Percentiles rank a stretch among this genome's conserved stretches.
Evolutionary conservation across 1,284 basidiomycete genomes (phyloP).

Genomic region (Leccinum pallidistipes): DNA sequence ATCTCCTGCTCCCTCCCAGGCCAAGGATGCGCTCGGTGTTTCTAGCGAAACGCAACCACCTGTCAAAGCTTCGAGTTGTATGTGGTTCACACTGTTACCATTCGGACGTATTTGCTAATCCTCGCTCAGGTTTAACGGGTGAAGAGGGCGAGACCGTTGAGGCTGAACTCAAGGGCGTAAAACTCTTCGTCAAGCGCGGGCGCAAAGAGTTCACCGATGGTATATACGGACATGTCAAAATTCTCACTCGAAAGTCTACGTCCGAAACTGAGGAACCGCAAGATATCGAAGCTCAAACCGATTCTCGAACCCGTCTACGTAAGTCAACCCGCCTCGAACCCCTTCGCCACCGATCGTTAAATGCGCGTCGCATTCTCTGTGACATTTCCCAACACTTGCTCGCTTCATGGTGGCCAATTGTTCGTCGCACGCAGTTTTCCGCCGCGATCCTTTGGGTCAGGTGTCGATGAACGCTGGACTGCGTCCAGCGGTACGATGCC

Average conservation of each 20-base stretch:
- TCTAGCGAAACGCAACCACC: neutral
- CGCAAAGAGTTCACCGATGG: conserved; percentile 56
- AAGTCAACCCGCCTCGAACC: conserved; percentile 28
- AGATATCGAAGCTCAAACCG: conserved; percentile 5
- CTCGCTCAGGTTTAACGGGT: conserved; percentile 44
- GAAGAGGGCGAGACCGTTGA: conserved; percentile 60
- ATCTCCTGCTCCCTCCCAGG: neutral
- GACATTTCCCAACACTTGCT: neutral
- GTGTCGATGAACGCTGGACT: conserved; percentile 65
- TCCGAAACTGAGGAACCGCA: neutral
- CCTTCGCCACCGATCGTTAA: conserved; percentile 25
- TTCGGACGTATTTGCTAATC: conserved; percentile 3
- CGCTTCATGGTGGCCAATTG: neutral
- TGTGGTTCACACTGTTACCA: neutral
- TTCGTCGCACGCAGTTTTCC: conserved; percentile 48
- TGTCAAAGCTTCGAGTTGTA: conserved; percentile 8
- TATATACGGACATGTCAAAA: conserved; percentile 59
- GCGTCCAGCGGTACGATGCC: conserved; percentile 51
- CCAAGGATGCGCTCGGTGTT: neutral
- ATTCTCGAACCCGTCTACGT: conserved; percentile 33
- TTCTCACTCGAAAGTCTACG: conserved; percentile 43
- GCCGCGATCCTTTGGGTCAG: conserved; percentile 65
- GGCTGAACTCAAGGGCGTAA: conserved; percentile 57
- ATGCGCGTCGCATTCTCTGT: conserved; percentile 10
- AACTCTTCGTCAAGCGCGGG: conserved; percentile 62